Conservation (phyloP, 1,139 yeast genomes). For the Protomyces gravidus region DNA sequence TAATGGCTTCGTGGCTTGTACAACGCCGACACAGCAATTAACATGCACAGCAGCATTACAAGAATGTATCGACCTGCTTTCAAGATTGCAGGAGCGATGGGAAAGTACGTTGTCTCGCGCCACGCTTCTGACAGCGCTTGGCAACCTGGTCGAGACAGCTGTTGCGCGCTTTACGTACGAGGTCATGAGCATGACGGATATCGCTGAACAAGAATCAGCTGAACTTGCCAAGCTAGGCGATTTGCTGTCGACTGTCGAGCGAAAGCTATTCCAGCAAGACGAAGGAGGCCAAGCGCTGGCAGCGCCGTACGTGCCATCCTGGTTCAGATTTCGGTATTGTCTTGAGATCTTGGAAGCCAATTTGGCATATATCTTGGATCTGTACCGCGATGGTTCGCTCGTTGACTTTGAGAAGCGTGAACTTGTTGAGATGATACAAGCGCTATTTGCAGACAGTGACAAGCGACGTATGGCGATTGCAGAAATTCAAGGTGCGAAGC, state of each 20-base stretch:
- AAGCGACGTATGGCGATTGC: slow-evolving; percentile 45
- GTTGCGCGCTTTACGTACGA: slow-evolving; percentile 3
- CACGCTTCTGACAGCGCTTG: slow-evolving; percentile 19
- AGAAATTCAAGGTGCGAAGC: not conserved
- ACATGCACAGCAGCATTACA: slow-evolving; percentile 5
- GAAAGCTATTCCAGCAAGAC: slow-evolving; percentile 6
- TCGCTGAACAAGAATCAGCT: slow-evolving; percentile 21
- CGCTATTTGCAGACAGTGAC: slow-evolving; percentile 69
- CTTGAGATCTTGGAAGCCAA: slow-evolving; percentile 42
- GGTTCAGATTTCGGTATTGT: slow-evolving; percentile 44
- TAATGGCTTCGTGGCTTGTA: slow-evolving; percentile 3
- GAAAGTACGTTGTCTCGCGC: slow-evolving; percentile 10
- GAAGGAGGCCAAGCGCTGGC: slow-evolving; percentile 33
- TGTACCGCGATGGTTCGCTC: slow-evolving; percentile 68
- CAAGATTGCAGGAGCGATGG: slow-evolving; percentile 13
- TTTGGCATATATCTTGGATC: slow-evolving; percentile 63
- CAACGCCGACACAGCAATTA: slow-evolving; percentile 1
- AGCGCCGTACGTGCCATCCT: slow-evolving; percentile 41
- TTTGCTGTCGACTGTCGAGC: slow-evolving; percentile 5
- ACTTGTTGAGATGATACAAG: slow-evolving; percentile 54
- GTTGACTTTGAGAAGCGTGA: slow-evolving; percentile 68
- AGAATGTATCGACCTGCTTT: slow-evolving; percentile 13
- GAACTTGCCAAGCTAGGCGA: slow-evolving; percentile 13
- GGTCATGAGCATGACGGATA: slow-evolving; percentile 22
- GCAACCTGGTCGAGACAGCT: slow-evolving; percentile 17